phyloP scores from a whole-genome alignment of 148 eudicot species.

The Vaccinium myrtillus region DNA sequence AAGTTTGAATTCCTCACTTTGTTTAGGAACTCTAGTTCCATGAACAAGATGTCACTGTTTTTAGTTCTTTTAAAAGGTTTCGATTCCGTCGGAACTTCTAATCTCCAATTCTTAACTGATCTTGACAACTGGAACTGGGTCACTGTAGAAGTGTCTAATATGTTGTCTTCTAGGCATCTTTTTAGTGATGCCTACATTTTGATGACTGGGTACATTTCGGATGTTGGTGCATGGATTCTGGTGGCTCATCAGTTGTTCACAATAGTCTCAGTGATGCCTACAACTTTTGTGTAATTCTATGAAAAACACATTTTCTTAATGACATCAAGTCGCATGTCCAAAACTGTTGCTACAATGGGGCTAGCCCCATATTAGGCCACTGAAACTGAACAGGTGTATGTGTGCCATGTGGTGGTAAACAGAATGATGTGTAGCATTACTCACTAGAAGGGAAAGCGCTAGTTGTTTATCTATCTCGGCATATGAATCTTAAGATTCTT shows the following conservation, averaged over 20 bases:
- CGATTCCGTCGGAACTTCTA: too few relatives aligned
- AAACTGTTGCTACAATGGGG: background rate
- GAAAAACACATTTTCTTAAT: background rate
- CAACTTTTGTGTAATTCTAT: background rate
- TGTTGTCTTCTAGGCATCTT: background rate
- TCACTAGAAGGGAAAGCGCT: background rate
- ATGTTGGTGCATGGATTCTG: constrained; percentile 8
- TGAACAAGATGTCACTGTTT: too few relatives aligned
- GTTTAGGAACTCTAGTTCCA: too few relatives aligned
- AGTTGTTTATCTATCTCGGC: background rate
- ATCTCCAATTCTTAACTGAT: too few relatives aligned
- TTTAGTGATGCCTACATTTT: background rate
- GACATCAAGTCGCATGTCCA: background rate
- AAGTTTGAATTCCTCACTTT: too few relatives aligned
- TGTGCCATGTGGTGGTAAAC: background rate
- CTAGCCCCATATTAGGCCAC: background rate
- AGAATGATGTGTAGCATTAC: background rate
- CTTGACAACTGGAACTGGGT: background rate
- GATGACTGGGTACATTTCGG: background rate
- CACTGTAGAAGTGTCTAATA: background rate
- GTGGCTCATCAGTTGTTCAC: background rate
- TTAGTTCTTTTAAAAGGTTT: too few relatives aligned
- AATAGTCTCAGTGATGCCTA: background rate
- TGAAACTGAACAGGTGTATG: background rate
- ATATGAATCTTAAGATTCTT: background rate